Evolutionary conservation across 2,329 filamentous ascomycete species (phyloP), one percentile per base, ranked within the genome.

Genomic region (Colletotrichum magnum): DNA sequence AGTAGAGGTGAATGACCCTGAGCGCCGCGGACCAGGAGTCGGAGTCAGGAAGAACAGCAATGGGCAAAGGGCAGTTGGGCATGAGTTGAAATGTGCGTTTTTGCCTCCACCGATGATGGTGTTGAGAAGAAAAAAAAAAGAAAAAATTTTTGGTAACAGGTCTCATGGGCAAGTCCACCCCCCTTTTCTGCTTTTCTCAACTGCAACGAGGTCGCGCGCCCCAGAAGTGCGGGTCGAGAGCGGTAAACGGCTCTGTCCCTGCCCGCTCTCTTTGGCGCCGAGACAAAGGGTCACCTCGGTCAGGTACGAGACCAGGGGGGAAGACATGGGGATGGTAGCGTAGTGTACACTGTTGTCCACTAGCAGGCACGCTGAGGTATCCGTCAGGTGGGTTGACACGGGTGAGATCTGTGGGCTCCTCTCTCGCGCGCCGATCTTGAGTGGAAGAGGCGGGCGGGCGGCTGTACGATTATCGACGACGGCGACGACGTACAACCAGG

Each of bases 221-320:
- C 48, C 61, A 59, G 41, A 10, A 21, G 21, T 43, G 59, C 54
- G 54, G 60, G 32, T 48, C 52, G 26, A 47, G 28, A 36, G 48
- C 62, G 51, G 43, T 28, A 21, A 52, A 56, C 32, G 52, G 51
- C n/a, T 41, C 39, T 36, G 58, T 68, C 32, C 58, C 51, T 67
- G 43, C 24, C 32, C 10, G 9, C 32, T 10, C 57, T 62, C 15
- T 62, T 50, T 41, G 39, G 41, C 48, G 50, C 64, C 58, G 58
- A 68, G 64, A 68, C 64, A 58, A 26, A 51, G 43, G 45, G 58
- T 63, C 36, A 57, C 24, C 51, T 57, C 52, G 50, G 52, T 67
- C 64, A 67, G 58, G 64, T 63, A 67, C 58, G 54, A 32, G 36
- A n/a, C 5, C 24, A 15, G 32, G 21, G 24, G 9, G 36, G 18